Evolutionary conservation across 257 asterid genomes (phyloP).

Genomic region (Rhazya stricta): DNA sequence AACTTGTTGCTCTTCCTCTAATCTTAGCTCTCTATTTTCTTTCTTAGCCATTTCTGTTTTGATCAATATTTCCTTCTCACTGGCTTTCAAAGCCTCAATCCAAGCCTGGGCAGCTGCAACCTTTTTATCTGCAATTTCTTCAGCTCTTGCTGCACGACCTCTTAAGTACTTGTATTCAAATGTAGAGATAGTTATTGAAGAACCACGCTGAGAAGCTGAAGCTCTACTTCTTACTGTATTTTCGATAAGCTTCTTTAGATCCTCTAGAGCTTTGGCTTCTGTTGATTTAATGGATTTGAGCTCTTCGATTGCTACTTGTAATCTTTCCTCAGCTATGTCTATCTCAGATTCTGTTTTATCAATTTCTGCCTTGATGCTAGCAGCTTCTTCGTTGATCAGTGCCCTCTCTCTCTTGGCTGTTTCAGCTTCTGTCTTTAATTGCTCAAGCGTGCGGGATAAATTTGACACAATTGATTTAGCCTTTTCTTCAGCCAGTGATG

Average conservation of each 20-base stretch:
- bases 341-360: constrained; percentile 52
- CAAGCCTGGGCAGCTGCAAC: constrained; percentile 89
- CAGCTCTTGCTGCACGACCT: constrained; percentile 63
- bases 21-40: constrained; percentile 46
- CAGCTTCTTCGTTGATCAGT: constrained; percentile 44
- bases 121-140: constrained; percentile 72
- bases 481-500: constrained; percentile 51
- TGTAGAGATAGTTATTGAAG: constrained; percentile 59
- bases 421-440: constrained; percentile 49
- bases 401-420: constrained; percentile 41
- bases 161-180: constrained; percentile 76
- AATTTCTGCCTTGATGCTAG: constrained; percentile 37
- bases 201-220: constrained; percentile 41
- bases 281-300: constrained; percentile 55
- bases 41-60: constrained; percentile 45
- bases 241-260: constrained; percentile 45
- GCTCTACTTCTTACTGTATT: constrained; percentile 50
- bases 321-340: constrained; percentile 48
- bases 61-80: constrained; percentile 61
- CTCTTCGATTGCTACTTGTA: constrained; percentile 53
- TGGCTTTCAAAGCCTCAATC: constrained; percentile 77
- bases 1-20: constrained; percentile 39
- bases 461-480: constrained; percentile 46
- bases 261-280: constrained; percentile 60
- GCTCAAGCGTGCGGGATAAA: constrained; percentile 46